phyloP scores from a whole-genome alignment of 2,329 filamentous ascomycete genomes.

The Elsinoe necatrix region DNA sequence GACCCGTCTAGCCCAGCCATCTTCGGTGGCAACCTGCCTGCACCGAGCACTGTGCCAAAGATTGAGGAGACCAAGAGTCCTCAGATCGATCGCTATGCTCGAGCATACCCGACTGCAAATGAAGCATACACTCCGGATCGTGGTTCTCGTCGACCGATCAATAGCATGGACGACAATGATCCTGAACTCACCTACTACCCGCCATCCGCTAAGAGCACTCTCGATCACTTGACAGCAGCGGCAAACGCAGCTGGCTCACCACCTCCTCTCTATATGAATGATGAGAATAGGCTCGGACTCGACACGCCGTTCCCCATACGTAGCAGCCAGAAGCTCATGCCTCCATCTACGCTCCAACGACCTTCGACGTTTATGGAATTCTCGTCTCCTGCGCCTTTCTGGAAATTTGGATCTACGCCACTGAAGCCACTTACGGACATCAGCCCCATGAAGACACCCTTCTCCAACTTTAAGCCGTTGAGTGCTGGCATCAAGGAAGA shows the following conservation, averaged over 20 bases:
- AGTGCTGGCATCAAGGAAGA: conserved; percentile 21
- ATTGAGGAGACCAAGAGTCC: conserved; percentile 31
- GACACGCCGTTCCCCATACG: conserved; percentile 33
- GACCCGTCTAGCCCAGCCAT: conserved; percentile 24
- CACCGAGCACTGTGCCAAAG: conserved; percentile 16
- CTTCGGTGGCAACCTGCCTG: conserved; percentile 35
- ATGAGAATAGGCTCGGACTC: conserved; percentile 29
- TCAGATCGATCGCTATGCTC: conserved; percentile 32
- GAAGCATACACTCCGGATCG: conserved; percentile 49
- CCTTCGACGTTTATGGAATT: conserved; percentile 82
- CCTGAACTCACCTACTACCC: conserved; percentile 21
- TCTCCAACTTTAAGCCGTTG: conserved; percentile 23
- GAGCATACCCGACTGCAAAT: conserved; percentile 40
- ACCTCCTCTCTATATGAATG: conserved; percentile 32
- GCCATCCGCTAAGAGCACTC: conserved; percentile 18
- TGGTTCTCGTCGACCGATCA: conserved; percentile 37
- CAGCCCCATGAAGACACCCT: conserved; percentile 33
- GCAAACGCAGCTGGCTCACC: conserved; percentile 32
- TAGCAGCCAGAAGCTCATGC: conserved; percentile 56
- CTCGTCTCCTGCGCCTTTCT: conserved; percentile 77
- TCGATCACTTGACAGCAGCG: conserved; percentile 29
- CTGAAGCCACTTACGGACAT: conserved; percentile 32
- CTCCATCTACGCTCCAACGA: conserved; percentile 70
- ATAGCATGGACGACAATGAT: conserved; percentile 21
- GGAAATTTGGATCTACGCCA: conserved; percentile 75